A percentile compares a stretch with the other conserved stretches of the same genome.
These are phyloP conservation scores for Sporothrix schenckii DNA, from an alignment of 2,329 filamentous ascomycete genomes.

Conservation along the genomic window DNA sequence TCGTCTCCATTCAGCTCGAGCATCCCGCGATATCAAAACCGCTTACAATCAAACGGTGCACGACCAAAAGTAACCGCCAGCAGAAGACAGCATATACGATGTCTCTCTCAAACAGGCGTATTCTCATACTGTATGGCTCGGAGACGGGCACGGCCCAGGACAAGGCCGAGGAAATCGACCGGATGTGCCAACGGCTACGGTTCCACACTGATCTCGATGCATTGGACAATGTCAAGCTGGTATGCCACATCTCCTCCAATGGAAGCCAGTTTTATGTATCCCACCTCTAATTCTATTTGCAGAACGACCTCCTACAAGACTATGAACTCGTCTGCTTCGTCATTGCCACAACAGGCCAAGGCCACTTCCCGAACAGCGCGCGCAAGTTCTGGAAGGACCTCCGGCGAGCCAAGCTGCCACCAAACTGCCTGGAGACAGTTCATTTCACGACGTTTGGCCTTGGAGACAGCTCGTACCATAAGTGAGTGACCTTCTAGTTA, in stretches of 20 bases:
- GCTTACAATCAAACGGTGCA: background rate
- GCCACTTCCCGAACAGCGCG: conserved; percentile 85
- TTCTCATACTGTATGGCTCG: conserved; percentile 84
- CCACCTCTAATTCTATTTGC: no score
- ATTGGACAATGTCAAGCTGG: conserved; percentile 74
- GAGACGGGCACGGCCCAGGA: conserved; percentile 96
- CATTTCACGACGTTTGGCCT: conserved; percentile 86
- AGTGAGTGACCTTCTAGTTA: conserved; percentile 52
- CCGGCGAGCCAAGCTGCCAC: conserved; percentile 74
- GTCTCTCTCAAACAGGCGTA: conserved; percentile 43
- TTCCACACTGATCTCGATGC: conserved; percentile 76
- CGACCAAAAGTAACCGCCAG: background rate
- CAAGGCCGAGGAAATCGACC: conserved; percentile 80
- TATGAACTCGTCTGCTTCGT: conserved; percentile 72
- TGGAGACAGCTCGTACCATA: conserved; percentile 91
- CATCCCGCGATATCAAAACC: background rate
- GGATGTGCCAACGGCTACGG: conserved; percentile 72
- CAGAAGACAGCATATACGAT: conserved; percentile 19
- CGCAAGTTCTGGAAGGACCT: conserved; percentile 82
- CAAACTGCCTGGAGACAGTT: conserved; percentile 68
- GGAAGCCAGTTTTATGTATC: no score
- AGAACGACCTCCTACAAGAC: conserved; percentile 53
- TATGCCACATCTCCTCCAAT: conserved; percentile 46
- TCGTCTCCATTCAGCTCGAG: background rate
- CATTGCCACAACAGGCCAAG: conserved; percentile 91